Evolutionary conservation across 208 protist genomes (phyloP), one percentile per base, ranked within the genome.

Genomic region (Leishmania gerbilli): DNA sequence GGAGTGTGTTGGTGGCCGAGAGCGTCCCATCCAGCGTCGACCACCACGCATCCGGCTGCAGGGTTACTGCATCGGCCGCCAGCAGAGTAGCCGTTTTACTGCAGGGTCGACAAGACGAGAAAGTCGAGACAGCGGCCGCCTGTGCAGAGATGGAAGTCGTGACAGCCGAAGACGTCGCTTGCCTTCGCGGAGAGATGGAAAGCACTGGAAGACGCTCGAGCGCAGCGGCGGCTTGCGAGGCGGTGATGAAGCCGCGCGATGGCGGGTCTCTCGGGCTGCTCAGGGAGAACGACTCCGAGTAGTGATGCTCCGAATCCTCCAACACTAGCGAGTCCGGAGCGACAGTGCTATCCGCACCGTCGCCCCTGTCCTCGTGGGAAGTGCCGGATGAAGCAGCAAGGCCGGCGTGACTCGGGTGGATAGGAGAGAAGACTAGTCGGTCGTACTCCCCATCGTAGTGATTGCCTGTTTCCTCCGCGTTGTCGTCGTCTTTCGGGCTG

Each of bases 11-110:
- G 62, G 76, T 79, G 13, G 82, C 62, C 2, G 82, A 81, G 17
- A 82, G 31, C 21, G 82, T 85, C 42, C 82, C 82, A 74, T 85
- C 82, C 17, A 85, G 77, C 11, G 82, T 81, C 2, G 82, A 85
- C 82, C 82, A 85, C 82, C 82, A 85, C n/a, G 71, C 72, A 9
- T 82, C 77, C 34, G 69, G 37, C 71, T 76, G 77, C 8, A 72
- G 47, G 49, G 31, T 1, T 31, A 67, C 24, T 6, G 68, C 17
- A 47, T 45, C 15, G 19, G 24, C 51, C 15, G 9, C 8, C 3
- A 27, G 24, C 21, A 15, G 40, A n/a, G 47, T 9, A 56, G 53
- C 21, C 21, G 47, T 62, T 27, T 9, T 45, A 65, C 58, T 65
- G 37, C 45, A 76, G 47, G 19, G 58, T 37, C n/a, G 74, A 31